phyloP scores from a whole-genome alignment of 1,139 yeast species.

The Taphrina sp. region DNA sequence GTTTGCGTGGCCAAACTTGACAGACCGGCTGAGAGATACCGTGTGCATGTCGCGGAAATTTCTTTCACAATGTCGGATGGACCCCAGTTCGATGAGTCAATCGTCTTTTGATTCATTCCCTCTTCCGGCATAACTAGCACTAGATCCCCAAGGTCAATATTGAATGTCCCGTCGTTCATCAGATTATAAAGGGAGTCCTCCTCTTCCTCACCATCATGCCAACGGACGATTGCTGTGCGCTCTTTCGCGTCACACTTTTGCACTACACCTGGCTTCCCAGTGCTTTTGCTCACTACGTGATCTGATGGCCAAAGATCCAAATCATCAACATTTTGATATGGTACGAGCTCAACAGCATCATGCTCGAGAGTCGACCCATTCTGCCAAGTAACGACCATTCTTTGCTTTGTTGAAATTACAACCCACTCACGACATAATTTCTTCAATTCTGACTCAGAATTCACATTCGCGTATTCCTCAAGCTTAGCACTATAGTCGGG shows the following conservation, averaged over 20 bases:
- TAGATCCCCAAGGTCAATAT: slow-evolving; percentile 21
- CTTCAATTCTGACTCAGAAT: slow-evolving; percentile 1
- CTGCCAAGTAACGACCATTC: slow-evolving; percentile 36
- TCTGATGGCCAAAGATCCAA: slow-evolving; percentile 38
- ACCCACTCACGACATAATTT: slow-evolving; percentile 12
- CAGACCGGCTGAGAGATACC: slow-evolving; percentile 1
- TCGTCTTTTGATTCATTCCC: background rate
- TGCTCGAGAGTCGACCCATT: slow-evolving; percentile 31
- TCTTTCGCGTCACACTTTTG: slow-evolving; percentile 36
- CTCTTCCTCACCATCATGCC: slow-evolving; percentile 31
- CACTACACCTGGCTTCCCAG: slow-evolving; percentile 36
- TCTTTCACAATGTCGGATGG: slow-evolving; percentile 5
- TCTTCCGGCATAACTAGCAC: slow-evolving; percentile 19
- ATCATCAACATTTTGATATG: slow-evolving; percentile 36
- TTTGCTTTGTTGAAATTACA: slow-evolving; percentile 34
- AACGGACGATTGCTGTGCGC: slow-evolving; percentile 36
- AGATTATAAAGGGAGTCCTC: slow-evolving; percentile 35
- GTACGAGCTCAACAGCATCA: slow-evolving; percentile 34
- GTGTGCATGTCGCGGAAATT: slow-evolving; percentile 7
- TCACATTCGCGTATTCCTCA: slow-evolving; percentile 1
- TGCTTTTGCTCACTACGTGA: slow-evolving; percentile 35
- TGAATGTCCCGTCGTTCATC: slow-evolving; percentile 32
- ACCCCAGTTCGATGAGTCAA: slow-evolving; percentile 9
- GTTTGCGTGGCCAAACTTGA: background rate
- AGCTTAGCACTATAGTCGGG: background rate